A percentile compares a stretch with the other conserved stretches of the same genome.
phyloP scores from a whole-genome alignment of 371 early-diverging fungal genomes.

The Basidiobolus meristosporus region DNA sequence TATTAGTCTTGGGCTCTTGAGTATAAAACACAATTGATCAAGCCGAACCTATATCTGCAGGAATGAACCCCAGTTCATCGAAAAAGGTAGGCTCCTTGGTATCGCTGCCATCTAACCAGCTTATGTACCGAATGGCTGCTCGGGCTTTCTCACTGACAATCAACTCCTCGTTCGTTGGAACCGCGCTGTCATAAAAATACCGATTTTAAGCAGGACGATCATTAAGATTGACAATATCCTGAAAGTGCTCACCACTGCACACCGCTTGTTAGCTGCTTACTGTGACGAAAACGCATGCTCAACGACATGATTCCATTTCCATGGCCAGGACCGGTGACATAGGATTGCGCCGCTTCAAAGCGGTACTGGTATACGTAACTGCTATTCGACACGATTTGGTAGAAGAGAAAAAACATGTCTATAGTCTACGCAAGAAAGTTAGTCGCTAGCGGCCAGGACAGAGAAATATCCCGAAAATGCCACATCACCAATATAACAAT shows the following conservation, averaged over 20 bases:
- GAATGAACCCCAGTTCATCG: constrained; percentile 3
- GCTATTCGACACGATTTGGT: too few species aligned
- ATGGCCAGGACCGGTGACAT: constrained; percentile 5
- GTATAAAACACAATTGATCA: neutral
- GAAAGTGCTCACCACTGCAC: too few species aligned
- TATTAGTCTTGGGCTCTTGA: neutral
- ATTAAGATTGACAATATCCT: too few species aligned
- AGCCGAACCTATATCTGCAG: constrained; percentile 2
- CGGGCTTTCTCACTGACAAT: constrained; percentile 4
- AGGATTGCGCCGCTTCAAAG: constrained; percentile 2
- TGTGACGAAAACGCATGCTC: too few species aligned
- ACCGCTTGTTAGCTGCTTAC: too few species aligned
- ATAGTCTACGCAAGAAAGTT: too few species aligned
- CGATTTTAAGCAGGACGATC: too few species aligned
- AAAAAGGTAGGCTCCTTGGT: constrained; percentile 4
- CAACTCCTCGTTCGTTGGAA: constrained; percentile 4
- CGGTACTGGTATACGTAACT: neutral
- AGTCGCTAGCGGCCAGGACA: too few species aligned
- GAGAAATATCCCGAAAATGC: too few species aligned
- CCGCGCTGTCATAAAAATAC: neutral
- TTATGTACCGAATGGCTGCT: constrained; percentile 5
- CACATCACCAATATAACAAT: too few species aligned
- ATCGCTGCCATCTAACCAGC: constrained; percentile 2
- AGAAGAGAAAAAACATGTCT: too few species aligned
- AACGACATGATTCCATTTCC: neutral